Percentiles rank a stretch among this genome's conserved stretches.
Evolutionary conservation across 176 grass and related monocot genomes (phyloP).

Genomic region (Luzula sylvatica): DNA sequence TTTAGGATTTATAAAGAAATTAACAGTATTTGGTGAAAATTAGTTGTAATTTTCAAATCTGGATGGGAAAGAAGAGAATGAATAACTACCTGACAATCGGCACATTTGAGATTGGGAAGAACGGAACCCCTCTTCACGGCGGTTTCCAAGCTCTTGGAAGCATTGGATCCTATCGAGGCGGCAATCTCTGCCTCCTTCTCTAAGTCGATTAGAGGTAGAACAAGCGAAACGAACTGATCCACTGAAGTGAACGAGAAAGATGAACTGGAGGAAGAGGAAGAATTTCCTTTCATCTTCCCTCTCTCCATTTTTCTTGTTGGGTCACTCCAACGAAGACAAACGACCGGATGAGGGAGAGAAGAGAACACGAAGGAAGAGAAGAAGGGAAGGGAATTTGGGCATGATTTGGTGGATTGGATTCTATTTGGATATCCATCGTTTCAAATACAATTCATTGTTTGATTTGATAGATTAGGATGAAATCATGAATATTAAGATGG

Average conservation of each 20-base stretch:
- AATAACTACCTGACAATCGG: slow-evolving; percentile 54
- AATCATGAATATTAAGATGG: no score
- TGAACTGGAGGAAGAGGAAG: background rate
- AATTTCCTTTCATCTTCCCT: background rate
- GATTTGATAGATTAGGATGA: no score
- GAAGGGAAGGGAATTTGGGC: background rate
- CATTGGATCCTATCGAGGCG: slow-evolving; percentile 32
- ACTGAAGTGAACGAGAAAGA: slow-evolving; percentile 20
- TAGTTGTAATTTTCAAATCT: no score
- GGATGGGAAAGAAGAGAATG: no score
- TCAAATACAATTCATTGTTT: no score
- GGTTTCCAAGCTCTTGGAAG: slow-evolving; percentile 55
- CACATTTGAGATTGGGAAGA: slow-evolving; percentile 85
- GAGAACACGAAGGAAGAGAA: background rate
- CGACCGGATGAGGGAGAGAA: background rate
- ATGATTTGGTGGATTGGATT: background rate
- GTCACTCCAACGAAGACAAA: background rate
- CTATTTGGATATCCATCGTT: background rate
- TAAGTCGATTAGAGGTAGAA: slow-evolving; percentile 71
- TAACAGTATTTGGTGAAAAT: no score
- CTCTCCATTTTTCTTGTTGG: background rate
- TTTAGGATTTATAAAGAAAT: no score
- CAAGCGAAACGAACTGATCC: slow-evolving; percentile 65
- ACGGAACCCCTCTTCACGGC: slow-evolving; percentile 53
- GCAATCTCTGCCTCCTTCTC: slow-evolving; percentile 89